Evolutionary conservation across 176 grass and related monocot genomes (phyloP).

Genomic region (Phoenix dactylifera): DNA sequence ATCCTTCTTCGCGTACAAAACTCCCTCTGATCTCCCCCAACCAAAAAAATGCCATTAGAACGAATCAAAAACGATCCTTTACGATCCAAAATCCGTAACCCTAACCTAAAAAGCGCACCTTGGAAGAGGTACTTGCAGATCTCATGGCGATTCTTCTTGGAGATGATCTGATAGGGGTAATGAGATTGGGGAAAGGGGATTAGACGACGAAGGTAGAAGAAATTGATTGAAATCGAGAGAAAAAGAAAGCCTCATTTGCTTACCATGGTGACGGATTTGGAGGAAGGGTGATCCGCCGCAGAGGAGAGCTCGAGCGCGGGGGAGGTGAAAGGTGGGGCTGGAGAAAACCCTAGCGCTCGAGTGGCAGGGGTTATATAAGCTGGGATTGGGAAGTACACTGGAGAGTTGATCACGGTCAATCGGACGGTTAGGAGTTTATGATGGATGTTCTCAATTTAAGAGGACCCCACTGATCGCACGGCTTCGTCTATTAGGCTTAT

Average conservation of each 20-base stretch:
- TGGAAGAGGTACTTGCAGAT: slow-evolving; percentile 88
- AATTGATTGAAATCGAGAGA: neutral
- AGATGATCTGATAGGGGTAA: slow-evolving; percentile 37
- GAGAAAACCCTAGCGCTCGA: slow-evolving; percentile 28
- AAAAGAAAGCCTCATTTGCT: neutral
- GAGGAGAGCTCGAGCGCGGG: neutral
- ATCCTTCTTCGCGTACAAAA: slow-evolving; percentile 91
- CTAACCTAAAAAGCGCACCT: slow-evolving; percentile 1
- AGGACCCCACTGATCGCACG: too few species aligned
- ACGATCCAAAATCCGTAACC: too few species aligned
- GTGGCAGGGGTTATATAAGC: neutral
- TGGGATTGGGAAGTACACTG: too few species aligned
- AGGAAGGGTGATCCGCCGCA: neutral
- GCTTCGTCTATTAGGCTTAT: too few species aligned
- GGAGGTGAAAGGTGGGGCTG: neutral
- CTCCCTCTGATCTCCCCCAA: slow-evolving; percentile 51
- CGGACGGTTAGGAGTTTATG: too few species aligned
- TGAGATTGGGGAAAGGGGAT: too few species aligned
- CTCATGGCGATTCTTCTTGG: slow-evolving; percentile 64
- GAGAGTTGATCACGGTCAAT: too few species aligned
- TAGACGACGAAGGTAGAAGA: too few species aligned
- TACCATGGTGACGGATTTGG: slow-evolving; percentile 27
- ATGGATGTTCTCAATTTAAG: too few species aligned
- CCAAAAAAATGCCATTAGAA: neutral
- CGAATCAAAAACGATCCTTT: neutral